Evolutionary conservation across 1,284 basidiomycete genomes (phyloP).

Genomic region (Apiotrichum gracile): DNA sequence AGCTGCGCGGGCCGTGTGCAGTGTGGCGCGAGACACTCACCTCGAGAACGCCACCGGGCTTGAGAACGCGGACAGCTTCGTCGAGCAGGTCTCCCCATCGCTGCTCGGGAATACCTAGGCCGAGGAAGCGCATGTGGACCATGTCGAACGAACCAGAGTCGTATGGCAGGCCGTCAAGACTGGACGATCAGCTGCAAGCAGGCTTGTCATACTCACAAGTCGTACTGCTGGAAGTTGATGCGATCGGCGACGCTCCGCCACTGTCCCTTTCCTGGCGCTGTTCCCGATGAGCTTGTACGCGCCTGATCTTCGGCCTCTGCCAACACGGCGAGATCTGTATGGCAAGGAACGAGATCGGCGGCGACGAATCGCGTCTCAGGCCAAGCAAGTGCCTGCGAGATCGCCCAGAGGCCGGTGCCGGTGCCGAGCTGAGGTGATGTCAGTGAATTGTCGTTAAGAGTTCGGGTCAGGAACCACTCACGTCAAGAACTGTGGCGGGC

Average conservation of each 20-base stretch:
- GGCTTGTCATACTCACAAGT: conserved; percentile 34
- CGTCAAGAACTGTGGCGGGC: conserved; percentile 38
- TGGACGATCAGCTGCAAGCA: conserved; percentile 5
- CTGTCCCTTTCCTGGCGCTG: conserved; percentile 18
- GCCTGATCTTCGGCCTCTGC: conserved; percentile 19
- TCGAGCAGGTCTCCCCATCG: conserved; percentile 41
- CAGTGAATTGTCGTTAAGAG: not conserved
- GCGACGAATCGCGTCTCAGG: conserved; percentile 36
- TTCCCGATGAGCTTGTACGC: conserved; percentile 11
- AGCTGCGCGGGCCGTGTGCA: too few relatives aligned
- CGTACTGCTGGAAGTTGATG: conserved; percentile 36
- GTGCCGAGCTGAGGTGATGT: conserved; percentile 34
- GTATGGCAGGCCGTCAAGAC: conserved; percentile 40
- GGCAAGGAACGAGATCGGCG: conserved; percentile 37
- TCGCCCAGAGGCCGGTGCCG: conserved; percentile 42
- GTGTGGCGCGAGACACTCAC: conserved; percentile 16
- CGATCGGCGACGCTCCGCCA: conserved; percentile 36
- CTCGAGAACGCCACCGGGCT: conserved; percentile 43
- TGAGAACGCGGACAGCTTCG: conserved; percentile 42
- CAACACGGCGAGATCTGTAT: conserved; percentile 31
- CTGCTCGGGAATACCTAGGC: conserved; percentile 42
- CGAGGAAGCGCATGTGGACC: conserved; percentile 44
- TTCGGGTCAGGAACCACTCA: conserved; percentile 15
- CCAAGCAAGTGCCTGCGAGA: conserved; percentile 41
- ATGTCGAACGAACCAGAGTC: conserved; percentile 44